A percentile compares a stretch with the other conserved stretches of the same genome.
These are phyloP conservation scores for Rhododendron ovatum DNA, from an alignment of 148 eudicot species.

Conservation along the genomic window DNA sequence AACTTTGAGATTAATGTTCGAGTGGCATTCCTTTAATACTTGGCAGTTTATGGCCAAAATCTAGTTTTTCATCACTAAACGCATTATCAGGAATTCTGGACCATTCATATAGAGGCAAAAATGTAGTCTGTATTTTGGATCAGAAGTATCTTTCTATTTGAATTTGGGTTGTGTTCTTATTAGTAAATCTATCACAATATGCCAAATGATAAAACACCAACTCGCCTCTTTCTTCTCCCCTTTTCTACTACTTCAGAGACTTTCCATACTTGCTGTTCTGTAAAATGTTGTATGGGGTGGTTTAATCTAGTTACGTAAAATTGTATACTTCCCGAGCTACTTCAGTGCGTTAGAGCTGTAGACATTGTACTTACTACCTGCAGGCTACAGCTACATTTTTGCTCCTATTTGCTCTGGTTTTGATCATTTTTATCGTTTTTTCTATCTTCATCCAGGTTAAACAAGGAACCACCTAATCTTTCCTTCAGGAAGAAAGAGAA, in stretches of 20 bases:
- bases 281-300: background rate
- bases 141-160: background rate
- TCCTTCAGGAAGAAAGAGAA: slow-evolving; percentile 90
- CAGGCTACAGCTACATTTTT: background rate
- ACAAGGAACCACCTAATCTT: slow-evolving; percentile 97
- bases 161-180: background rate
- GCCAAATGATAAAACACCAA: background rate
- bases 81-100: background rate
- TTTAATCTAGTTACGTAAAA: background rate
- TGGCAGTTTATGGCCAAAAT: background rate
- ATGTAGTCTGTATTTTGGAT: background rate
- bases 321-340: background rate
- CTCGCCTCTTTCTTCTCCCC: background rate
- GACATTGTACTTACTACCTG: background rate
- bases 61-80: background rate
- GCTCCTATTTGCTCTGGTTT: background rate
- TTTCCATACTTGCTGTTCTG: background rate
- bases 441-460: slow-evolving; percentile 47
- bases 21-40: background rate
- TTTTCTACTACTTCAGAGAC: background rate
- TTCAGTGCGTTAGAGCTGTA: background rate
- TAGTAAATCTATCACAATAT: background rate
- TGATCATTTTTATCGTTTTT: background rate
- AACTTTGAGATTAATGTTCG: background rate
- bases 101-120: background rate